Percentiles rank a stretch among this genome's conserved stretches.
phyloP scores from a whole-genome alignment of 352 stramenopile species.

The Plasmopara muralis region DNA sequence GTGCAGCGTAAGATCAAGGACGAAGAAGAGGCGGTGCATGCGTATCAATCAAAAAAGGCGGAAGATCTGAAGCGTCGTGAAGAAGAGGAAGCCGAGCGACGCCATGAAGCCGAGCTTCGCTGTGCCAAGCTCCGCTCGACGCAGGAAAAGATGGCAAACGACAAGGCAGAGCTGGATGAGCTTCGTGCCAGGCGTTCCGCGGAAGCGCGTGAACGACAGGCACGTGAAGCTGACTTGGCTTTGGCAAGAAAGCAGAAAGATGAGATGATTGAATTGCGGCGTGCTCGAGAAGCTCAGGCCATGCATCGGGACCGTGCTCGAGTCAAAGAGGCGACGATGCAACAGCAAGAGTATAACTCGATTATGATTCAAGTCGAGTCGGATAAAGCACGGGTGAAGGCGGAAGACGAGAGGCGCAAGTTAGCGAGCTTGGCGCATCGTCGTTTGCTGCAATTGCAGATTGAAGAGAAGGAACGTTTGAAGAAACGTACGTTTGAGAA shows the following conservation, averaged over 20 bases:
- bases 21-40: conserved; percentile 60
- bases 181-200: conserved; percentile 85
- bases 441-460: conserved; percentile 84
- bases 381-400: conserved; percentile 48
- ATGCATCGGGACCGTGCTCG: conserved; percentile 63
- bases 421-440: conserved; percentile 63
- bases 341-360: conserved; percentile 86
- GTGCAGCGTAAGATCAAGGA: conserved; percentile 76
- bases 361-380: conserved; percentile 79
- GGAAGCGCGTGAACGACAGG: conserved; percentile 84
- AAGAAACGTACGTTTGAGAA: conserved; percentile 67
- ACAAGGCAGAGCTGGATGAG: conserved; percentile 88
- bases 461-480: conserved; percentile 76
- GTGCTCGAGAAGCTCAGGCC: conserved; percentile 56
- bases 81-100: conserved; percentile 56
- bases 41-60: conserved; percentile 70
- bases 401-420: conserved; percentile 61
- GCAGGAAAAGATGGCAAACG: conserved; percentile 85
- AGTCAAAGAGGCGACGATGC: conserved; percentile 70
- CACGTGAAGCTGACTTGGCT: conserved; percentile 74
- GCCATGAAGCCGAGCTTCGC: conserved; percentile 65
- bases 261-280: conserved; percentile 72
- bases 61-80: conserved; percentile 56
- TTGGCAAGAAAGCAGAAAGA: conserved; percentile 82
- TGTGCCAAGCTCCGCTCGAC: conserved; percentile 67